Percentiles rank a stretch among this genome's conserved stretches.
These are phyloP conservation scores for Pleurotus sapidus DNA, from an alignment of 768 basidiomycete genomes.

Conservation along the genomic window DNA sequence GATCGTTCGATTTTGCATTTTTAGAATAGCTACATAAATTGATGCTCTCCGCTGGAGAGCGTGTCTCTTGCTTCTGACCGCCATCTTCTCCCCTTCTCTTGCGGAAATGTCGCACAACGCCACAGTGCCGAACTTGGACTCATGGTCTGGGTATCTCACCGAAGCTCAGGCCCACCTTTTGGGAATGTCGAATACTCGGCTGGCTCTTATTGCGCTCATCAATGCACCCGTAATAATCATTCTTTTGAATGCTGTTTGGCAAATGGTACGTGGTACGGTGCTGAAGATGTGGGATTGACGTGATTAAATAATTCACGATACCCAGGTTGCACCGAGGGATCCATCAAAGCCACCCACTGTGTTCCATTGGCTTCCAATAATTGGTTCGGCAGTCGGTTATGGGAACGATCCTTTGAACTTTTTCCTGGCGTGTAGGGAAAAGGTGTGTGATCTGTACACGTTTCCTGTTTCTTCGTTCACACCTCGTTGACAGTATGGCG, in stretches of 20 bases:
- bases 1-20: conserved; percentile 9
- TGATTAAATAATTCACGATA: not conserved
- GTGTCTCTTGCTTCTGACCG: not conserved
- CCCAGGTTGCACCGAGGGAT: conserved; percentile 64
- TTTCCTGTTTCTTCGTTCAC: not conserved
- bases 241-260: conserved; percentile 71
- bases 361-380: conserved; percentile 87
- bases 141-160: conserved; percentile 41
- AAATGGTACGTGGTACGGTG: conserved; percentile 58
- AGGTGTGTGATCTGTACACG: conserved; percentile 41
- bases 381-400: conserved; percentile 88
- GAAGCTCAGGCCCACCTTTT: conserved; percentile 37
- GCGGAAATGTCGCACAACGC: conserved; percentile 24
- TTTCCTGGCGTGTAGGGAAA: conserved; percentile 73
- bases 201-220: conserved; percentile 47
- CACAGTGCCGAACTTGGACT: conserved; percentile 35
- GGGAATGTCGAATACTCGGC: conserved; percentile 29
- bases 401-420: conserved; percentile 93
- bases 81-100: not conserved
- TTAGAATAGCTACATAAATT: conserved; percentile 1
- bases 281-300: not conserved
- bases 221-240: conserved; percentile 70
- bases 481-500: conserved; percentile 68
- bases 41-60: not conserved
- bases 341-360: conserved; percentile 82